Conservation (phyloP, 176 grass and related monocot genomes). For the Triticum timopheevii region DNA sequence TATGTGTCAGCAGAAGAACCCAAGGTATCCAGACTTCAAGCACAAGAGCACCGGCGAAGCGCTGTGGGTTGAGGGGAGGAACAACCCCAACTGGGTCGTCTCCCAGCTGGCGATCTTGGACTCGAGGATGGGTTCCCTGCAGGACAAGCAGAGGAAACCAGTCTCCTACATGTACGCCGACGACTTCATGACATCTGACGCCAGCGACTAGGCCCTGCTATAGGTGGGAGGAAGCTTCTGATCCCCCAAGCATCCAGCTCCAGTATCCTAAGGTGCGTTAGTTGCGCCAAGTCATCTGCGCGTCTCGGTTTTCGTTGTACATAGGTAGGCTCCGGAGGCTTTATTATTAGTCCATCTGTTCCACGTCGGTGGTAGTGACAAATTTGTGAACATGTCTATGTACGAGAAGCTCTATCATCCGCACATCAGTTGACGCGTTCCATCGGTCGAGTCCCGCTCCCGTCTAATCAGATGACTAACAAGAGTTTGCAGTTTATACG, state of each 20-base stretch:
- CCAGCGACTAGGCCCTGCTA: not conserved
- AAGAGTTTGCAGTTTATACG: not conserved
- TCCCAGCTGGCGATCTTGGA: constrained; percentile 72
- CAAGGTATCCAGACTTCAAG: constrained; percentile 69
- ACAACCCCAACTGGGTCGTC: constrained; percentile 68
- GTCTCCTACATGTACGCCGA: constrained; percentile 60
- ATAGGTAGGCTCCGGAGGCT: constrained; percentile 11
- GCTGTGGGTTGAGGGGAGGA: constrained; percentile 66
- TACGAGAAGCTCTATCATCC: not conserved
- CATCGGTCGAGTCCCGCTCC: not conserved
- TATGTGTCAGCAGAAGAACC: constrained; percentile 59
- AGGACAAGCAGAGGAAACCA: constrained; percentile 37
- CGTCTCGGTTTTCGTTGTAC: constrained; percentile 15
- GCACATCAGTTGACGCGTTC: not conserved
- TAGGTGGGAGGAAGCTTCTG: not conserved
- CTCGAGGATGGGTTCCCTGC: constrained; percentile 60
- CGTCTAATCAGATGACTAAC: not conserved
- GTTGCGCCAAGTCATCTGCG: not conserved
- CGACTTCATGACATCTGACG: constrained; percentile 45
- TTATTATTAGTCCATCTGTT: not conserved
- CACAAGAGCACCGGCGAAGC: constrained; percentile 74
- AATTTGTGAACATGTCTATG: not conserved
- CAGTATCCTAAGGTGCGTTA: not conserved
- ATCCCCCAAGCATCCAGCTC: not conserved
- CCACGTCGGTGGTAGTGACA: not conserved